Evolutionary conservation across 1,284 basidiomycete species (phyloP).

Genomic region (Stygiomarasmius scandens): DNA sequence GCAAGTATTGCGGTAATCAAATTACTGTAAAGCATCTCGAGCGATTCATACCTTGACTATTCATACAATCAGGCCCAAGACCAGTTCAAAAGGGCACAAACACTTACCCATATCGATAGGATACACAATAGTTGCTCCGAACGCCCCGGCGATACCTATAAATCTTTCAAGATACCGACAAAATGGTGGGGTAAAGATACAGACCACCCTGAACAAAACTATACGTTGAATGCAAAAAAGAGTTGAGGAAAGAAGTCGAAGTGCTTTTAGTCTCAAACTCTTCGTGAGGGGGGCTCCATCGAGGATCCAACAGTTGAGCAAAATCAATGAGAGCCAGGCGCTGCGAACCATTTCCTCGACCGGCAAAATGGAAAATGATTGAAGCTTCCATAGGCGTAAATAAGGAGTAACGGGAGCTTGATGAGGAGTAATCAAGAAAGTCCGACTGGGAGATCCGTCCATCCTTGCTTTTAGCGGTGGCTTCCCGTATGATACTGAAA

Average conservation of each 20-base stretch:
- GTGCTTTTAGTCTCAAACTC: conserved; percentile 32
- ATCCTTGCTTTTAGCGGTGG: conserved; percentile 87
- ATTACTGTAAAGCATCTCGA: neutral
- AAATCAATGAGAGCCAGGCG: conserved; percentile 87
- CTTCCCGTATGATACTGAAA: conserved; percentile 77
- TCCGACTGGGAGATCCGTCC: conserved; percentile 87
- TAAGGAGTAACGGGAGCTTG: conserved; percentile 83
- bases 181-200: conserved; percentile 23
- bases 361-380: conserved; percentile 95
- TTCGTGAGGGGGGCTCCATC: conserved; percentile 74
- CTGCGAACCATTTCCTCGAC: conserved; percentile 68
- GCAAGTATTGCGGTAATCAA: neutral
- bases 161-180: conserved; percentile 11
- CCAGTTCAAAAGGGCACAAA: neutral
- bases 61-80: conserved; percentile 8
- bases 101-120: conserved; percentile 89
- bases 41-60: conserved; percentile 64
- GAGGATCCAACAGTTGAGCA: conserved; percentile 84
- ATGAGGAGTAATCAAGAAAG: conserved; percentile 75
- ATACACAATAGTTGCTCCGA: conserved; percentile 92
- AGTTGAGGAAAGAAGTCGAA: conserved; percentile 47
- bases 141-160: conserved; percentile 83
- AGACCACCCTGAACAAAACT: conserved; percentile 88
- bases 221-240: conserved; percentile 71
- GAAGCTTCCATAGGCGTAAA: conserved; percentile 96